A percentile compares a stretch with the other conserved stretches of the same genome.
Evolutionary conservation across 441 rosid genomes (phyloP).

Genomic region (Gossypium trilobum): DNA sequence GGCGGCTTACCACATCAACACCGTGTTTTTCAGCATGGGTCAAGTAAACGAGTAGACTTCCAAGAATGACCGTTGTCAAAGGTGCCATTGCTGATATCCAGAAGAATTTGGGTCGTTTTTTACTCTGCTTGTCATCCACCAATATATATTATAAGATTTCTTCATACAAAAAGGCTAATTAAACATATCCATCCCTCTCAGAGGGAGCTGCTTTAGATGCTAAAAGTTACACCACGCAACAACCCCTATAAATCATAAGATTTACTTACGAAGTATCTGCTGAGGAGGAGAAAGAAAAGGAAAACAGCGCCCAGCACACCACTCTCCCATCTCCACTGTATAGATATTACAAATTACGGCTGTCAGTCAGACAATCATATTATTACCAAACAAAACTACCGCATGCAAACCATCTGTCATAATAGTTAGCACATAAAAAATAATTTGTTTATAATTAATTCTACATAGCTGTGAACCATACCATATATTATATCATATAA

Average conservation of each 20-base stretch:
- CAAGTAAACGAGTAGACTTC: conserved; percentile 69
- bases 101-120: conserved; percentile 56
- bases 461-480: not conserved
- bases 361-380: not conserved
- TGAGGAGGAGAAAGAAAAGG: conserved; percentile 67
- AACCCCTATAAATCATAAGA: not conserved
- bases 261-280: conserved; percentile 57
- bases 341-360: conserved; percentile 5
- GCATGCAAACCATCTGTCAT: not conserved
- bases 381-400: not conserved
- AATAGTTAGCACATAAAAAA: no score
- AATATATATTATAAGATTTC: not conserved
- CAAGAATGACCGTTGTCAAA: conserved; percentile 68
- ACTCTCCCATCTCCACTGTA: conserved; percentile 98
- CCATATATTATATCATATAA: not conserved
- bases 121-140: conserved; percentile 40
- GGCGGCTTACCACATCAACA: conserved; percentile 66
- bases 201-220: not conserved
- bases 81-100: conserved; percentile 97
- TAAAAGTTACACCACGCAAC: not conserved
- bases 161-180: not conserved
- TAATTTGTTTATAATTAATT: not conserved
- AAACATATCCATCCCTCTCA: not conserved
- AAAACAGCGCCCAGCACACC: conserved; percentile 67
- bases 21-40: conserved; percentile 84